A percentile compares a stretch with the other conserved stretches of the same genome.
Conservation (phyloP, 345 rosid species). For the Eucalyptus marginata region DNA sequence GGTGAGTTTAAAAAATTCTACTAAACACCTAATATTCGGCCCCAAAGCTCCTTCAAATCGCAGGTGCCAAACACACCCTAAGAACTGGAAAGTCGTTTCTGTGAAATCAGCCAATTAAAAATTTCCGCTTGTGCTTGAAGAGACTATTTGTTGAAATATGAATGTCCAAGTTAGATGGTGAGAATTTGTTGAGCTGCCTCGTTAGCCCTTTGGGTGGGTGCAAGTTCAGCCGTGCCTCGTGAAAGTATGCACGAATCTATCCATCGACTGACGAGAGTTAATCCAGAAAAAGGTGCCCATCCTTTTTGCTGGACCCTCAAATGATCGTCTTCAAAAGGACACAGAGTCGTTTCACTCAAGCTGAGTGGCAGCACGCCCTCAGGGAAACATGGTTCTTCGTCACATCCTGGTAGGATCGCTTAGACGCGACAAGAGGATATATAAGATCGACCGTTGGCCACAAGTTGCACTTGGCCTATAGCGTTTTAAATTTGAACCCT, state of each 20-base stretch:
- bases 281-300: not conserved
- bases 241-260: not conserved
- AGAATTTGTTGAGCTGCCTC: not conserved
- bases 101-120: not conserved
- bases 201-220: not conserved
- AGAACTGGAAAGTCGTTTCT: not conserved
- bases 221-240: not conserved
- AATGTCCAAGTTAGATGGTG: not conserved
- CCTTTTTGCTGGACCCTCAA: not conserved
- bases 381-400: not conserved
- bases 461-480: not conserved
- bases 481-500: not conserved
- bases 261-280: not conserved
- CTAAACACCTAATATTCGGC: no score
- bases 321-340: not conserved
- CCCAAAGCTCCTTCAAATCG: no score
- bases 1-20: no score
- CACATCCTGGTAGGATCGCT: not conserved
- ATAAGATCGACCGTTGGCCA: not conserved
- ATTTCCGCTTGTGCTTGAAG: not conserved
- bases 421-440: not conserved
- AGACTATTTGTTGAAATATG: not conserved
- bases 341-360: not conserved
- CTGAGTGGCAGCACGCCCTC: not conserved
- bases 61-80: no score